A percentile compares a stretch with the other conserved stretches of the same genome.
Conservation (phyloP, 345 rosid species). For the Pugionium dolabratum region DNA sequence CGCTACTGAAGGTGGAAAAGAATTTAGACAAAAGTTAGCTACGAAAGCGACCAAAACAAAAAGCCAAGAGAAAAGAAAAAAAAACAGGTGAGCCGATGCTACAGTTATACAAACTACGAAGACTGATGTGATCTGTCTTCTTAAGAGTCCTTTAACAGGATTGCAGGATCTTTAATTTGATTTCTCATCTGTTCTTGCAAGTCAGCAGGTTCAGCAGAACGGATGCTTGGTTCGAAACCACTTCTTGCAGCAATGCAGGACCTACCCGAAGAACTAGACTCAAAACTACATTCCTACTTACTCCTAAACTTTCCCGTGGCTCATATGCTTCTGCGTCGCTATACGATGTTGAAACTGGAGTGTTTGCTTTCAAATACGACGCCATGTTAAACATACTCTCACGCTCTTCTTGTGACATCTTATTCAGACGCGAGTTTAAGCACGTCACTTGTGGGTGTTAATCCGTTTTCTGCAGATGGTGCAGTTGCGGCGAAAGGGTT, state of each 20-base stretch:
- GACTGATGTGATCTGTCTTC: constrained; percentile 51
- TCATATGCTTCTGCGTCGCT: constrained; percentile 36
- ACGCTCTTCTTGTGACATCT: constrained; percentile 74
- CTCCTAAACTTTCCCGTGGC: constrained; percentile 36
- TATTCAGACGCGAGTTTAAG: constrained; percentile 71
- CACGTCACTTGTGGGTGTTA: constrained; percentile 70
- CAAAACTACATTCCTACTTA: constrained; percentile 42
- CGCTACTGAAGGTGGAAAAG: constrained; percentile 20
- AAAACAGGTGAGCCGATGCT: constrained; percentile 11
- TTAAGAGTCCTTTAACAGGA: constrained; percentile 72
- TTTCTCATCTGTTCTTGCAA: constrained; percentile 89
- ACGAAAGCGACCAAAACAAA: neutral
- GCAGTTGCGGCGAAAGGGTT: constrained; percentile 41
- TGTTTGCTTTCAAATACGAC: constrained; percentile 55
- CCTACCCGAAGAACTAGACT: constrained; percentile 55
- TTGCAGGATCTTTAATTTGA: constrained; percentile 93
- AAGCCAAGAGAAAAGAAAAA: neutral
- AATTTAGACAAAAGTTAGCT: neutral
- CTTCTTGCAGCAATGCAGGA: constrained; percentile 47
- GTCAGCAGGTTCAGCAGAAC: constrained; percentile 58
- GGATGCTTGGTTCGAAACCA: constrained; percentile 51
- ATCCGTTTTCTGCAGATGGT: constrained; percentile 46
- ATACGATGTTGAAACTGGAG: constrained; percentile 44
- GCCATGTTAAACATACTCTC: constrained; percentile 89
- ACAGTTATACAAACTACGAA: constrained; percentile 31